Evolutionary conservation across 176 grass and related monocot species (phyloP), one percentile per base, ranked within the genome.

Genomic region (Panicum miliaceum): DNA sequence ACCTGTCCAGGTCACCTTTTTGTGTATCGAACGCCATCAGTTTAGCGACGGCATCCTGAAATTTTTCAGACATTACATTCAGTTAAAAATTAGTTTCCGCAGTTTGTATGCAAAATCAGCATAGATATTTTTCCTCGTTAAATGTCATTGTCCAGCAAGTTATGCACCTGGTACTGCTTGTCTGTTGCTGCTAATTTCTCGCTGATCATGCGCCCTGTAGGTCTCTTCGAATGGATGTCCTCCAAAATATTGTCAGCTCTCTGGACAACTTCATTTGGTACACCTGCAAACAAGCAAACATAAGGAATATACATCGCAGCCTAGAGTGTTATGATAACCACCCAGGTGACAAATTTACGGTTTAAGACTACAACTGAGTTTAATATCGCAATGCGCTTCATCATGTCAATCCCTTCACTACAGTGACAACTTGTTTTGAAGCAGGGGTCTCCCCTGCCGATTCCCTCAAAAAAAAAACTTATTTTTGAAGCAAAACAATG

Each of bases 101-200:
- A 50, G 57, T 35, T 36, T 37, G 57, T 38, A 80, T 60, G 61
- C 46, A 76, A 82, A 34, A 78, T 25, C n/a, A 72, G 35, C 22
- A 79, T 13, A 77, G 77, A 89, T n/a, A 45, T 79, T 85, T 59
- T 76, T 34, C 48, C 48, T n/a, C 43, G 4, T 64, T 19, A 47
- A 58, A 51, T 84, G 71, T 32, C 32, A 70, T 76, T 64, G 42
- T 34, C 57, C 47, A 18, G 15, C 1, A 86, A 77, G 65, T 82
- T 14, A 34, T 84, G 38, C 25, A 97, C 92, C 96, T 98, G 86
- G 87, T 90, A 92, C 84, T 95, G 82, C 29, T 89, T 83, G 68
- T 98, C 96, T 77, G 82, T 92, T 40, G 76, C 80, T 32, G 73
- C 81, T 90, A 98, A 76, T 68, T 71, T 88, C 14, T 91, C 71